Conservation (phyloP, 73 alveolate genomes). For the Symbiodinium pilosum region DNA sequence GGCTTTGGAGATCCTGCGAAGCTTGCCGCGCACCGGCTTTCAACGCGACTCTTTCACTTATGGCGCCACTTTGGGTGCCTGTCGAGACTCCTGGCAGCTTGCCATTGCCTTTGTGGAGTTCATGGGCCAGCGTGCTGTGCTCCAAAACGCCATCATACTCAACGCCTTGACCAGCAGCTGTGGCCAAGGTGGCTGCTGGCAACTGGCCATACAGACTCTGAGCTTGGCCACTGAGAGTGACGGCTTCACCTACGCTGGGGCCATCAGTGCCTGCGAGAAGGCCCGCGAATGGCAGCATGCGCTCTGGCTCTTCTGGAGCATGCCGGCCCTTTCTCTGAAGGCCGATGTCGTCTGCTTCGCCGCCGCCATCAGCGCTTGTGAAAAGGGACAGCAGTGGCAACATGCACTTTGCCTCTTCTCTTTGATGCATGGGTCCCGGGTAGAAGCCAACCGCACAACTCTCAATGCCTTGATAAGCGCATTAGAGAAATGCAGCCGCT, state of each 20-base stretch:
- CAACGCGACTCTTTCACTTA: background rate
- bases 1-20: background rate
- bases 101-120: background rate
- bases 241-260: background rate
- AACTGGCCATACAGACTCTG: background rate
- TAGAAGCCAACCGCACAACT: background rate
- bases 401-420: background rate
- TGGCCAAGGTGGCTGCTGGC: background rate
- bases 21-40: background rate
- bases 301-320: background rate
- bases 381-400: constrained; percentile 54
- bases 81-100: background rate
- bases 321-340: background rate
- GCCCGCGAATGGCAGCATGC: constrained; percentile 26
- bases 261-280: constrained; percentile 71
- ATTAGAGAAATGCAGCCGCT: constrained; percentile 28
- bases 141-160: background rate
- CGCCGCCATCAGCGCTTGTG: constrained; percentile 74
- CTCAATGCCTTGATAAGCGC: constrained; percentile 55
- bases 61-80: constrained; percentile 35
- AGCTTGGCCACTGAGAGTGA: background rate
- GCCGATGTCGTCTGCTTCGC: constrained; percentile 53
- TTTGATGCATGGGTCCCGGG: background rate
- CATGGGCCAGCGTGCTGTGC: background rate
- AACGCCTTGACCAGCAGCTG: constrained; percentile 24